Percentiles rank a stretch among this genome's conserved stretches.
Conservation (phyloP, 768 basidiomycete species). For the Lentinula raphanica region DNA sequence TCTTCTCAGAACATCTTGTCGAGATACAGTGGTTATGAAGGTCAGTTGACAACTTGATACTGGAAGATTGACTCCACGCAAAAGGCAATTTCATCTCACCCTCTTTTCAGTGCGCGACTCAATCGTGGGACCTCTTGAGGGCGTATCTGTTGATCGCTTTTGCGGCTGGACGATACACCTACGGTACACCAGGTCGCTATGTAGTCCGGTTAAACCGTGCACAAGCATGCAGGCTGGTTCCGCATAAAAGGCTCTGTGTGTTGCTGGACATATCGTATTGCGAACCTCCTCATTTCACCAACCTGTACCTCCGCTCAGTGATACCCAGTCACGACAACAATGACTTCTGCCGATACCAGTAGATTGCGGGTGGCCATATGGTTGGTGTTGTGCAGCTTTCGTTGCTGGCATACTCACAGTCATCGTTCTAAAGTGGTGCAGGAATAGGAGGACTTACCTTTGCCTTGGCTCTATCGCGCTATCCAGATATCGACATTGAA, state of each 20-base stretch:
- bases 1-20: background rate
- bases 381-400: conserved; percentile 28
- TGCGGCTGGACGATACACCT: background rate
- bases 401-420: conserved; percentile 13
- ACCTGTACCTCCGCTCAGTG: too few relatives aligned
- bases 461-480: conserved; percentile 36
- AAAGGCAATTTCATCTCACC: background rate
- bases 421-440: conserved; percentile 34
- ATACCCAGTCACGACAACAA: too few relatives aligned
- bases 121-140: conserved; percentile 10
- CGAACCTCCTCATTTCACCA: background rate
- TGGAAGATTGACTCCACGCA: background rate
- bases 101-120: conserved; percentile 5
- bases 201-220: conserved; percentile 13
- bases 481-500: conserved; percentile 50
- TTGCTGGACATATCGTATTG: background rate
- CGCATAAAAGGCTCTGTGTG: conserved; percentile 1
- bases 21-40: background rate
- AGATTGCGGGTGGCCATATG: conserved; percentile 52
- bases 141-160: background rate
- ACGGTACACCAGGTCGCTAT: background rate
- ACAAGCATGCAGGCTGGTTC: background rate
- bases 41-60: background rate
- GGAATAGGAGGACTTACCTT: conserved; percentile 40
- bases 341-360: conserved; percentile 22